Conservation (phyloP, 805 yeast genomes). For the Kodamaea kakaduensis region DNA sequence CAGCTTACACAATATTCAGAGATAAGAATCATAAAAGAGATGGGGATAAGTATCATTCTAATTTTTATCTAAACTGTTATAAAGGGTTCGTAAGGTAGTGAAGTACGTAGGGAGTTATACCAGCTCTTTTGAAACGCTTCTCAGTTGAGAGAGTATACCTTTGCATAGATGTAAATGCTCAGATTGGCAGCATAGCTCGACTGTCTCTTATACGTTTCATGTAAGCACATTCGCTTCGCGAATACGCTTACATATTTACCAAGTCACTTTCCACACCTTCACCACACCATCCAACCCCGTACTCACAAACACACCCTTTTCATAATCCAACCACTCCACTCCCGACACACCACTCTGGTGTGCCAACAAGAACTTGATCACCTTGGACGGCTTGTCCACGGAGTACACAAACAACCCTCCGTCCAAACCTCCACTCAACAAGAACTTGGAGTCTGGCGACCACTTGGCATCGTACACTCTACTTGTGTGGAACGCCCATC, state of each 20-base stretch:
- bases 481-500: slow-evolving; percentile 96
- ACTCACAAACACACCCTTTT: slow-evolving; percentile 46
- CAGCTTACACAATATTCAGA: too few relatives aligned
- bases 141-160: too few relatives aligned
- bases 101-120: too few relatives aligned
- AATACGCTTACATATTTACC: too few relatives aligned
- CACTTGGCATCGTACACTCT: slow-evolving; percentile 73
- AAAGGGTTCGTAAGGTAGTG: too few relatives aligned
- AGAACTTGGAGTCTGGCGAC: slow-evolving; percentile 68
- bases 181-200: not conserved
- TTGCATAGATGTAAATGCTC: not conserved
- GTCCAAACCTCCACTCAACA: slow-evolving; percentile 81
- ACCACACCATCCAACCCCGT: slow-evolving; percentile 81
- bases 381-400: slow-evolving; percentile 72
- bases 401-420: slow-evolving; percentile 77
- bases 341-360: slow-evolving; percentile 85
- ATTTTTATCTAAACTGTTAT: too few relatives aligned
- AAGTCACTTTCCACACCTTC: slow-evolving; percentile 61
- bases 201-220: not conserved
- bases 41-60: too few relatives aligned
- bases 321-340: slow-evolving; percentile 61
- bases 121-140: too few relatives aligned
- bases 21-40: too few relatives aligned
- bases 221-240: too few relatives aligned
- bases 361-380: slow-evolving; percentile 67